These are phyloP conservation scores for Coprinellus aureogranulatus DNA, from an alignment of 768 basidiomycete species.

Conservation along the genomic window DNA sequence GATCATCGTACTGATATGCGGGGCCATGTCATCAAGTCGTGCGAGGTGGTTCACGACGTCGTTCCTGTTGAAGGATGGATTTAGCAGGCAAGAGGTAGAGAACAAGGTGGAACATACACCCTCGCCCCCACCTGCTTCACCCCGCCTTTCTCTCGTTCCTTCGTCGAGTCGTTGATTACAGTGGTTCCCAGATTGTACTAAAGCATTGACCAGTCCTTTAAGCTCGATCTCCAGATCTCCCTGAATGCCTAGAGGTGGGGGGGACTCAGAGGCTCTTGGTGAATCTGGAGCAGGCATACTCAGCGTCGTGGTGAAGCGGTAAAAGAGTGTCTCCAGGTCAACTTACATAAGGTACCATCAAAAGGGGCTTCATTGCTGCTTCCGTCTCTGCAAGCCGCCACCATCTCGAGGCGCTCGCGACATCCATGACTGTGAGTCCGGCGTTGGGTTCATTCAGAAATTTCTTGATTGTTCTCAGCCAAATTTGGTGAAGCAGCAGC, in stretches of 20 bases:
- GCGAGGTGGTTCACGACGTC: slow-evolving; percentile 69
- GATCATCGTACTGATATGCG: slow-evolving; percentile 59
- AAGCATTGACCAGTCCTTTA: slow-evolving; percentile 69
- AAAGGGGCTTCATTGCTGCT: neutral
- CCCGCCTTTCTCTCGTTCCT: slow-evolving; percentile 70
- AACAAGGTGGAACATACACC: slow-evolving; percentile 48
- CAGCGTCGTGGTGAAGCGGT: slow-evolving; percentile 1
- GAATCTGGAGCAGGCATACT: slow-evolving; percentile 58
- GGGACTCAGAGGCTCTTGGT: slow-evolving; percentile 71
- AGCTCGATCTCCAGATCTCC: slow-evolving; percentile 77
- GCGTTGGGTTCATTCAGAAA: neutral
- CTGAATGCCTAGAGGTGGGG: slow-evolving; percentile 63
- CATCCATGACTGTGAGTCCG: neutral
- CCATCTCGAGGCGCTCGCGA: no score
- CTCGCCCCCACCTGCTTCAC: slow-evolving; percentile 76
- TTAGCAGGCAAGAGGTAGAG: slow-evolving; percentile 3
- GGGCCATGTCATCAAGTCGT: slow-evolving; percentile 67
- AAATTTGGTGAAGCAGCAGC: neutral
- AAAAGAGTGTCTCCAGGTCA: neutral
- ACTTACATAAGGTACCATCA: neutral
- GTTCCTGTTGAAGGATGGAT: slow-evolving; percentile 45
- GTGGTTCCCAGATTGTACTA: slow-evolving; percentile 83
- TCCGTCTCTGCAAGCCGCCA: no score
- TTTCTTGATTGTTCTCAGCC: neutral
- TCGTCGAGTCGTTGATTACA: slow-evolving; percentile 78